These are phyloP conservation scores for Urtica urens DNA, from an alignment of 306 rosid species.

Conservation along the genomic window DNA sequence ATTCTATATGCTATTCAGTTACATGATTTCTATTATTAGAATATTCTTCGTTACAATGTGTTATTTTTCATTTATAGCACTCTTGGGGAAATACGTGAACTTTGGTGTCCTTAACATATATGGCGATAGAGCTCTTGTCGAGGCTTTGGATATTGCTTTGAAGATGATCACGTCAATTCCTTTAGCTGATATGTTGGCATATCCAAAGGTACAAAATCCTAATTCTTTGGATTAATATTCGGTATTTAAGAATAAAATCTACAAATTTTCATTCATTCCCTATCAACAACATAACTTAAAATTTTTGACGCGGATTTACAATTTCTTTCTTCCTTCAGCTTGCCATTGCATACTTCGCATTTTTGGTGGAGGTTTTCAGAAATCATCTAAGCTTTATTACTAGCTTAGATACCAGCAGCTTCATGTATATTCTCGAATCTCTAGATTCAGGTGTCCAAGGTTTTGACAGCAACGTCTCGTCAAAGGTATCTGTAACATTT, in stretches of 20 bases:
- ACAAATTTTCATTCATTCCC: too few relatives aligned
- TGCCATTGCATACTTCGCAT: constrained; percentile 79
- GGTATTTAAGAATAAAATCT: background rate
- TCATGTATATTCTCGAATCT: constrained; percentile 78
- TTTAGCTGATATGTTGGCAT: constrained; percentile 82
- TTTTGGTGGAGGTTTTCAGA: constrained; percentile 75
- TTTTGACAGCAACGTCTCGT: constrained; percentile 69
- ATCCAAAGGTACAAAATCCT: constrained; percentile 54
- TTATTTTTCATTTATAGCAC: constrained; percentile 41
- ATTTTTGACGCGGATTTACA: too few relatives aligned
- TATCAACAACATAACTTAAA: too few relatives aligned
- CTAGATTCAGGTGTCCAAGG: constrained; percentile 98
- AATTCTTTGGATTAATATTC: constrained; percentile 8
- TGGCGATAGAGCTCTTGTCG: constrained; percentile 89
- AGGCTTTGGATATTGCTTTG: constrained; percentile 73
- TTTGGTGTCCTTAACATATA: constrained; percentile 94
- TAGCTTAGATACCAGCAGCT: constrained; percentile 71
- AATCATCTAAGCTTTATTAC: constrained; percentile 64
- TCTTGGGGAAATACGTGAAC: constrained; percentile 88
- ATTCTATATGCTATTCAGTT: too few relatives aligned
- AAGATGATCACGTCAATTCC: constrained; percentile 84
- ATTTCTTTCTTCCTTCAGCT: constrained; percentile 41
- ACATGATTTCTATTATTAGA: too few relatives aligned
- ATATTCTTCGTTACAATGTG: background rate
- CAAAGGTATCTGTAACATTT: constrained; percentile 53